Conservation (phyloP, 1,139 yeast species). For the Debaryomyces udenii region DNA sequence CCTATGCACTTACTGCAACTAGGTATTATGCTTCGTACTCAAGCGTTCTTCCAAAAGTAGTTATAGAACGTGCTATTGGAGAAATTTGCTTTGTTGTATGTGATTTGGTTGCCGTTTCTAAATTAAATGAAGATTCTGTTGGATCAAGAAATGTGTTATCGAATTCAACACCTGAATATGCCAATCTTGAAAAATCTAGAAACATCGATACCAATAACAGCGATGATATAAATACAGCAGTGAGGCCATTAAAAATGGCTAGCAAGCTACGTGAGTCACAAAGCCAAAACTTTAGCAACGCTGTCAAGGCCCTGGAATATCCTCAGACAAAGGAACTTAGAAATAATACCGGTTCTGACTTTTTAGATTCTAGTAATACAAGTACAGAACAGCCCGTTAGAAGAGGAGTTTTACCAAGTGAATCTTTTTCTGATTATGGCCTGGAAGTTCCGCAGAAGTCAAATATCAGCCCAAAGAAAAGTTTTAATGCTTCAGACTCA, state of each 20-base stretch:
- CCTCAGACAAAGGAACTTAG: background rate
- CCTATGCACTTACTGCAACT: slow-evolving; percentile 77
- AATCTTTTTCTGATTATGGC: background rate
- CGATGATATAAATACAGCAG: slow-evolving; percentile 39
- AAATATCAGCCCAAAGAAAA: slow-evolving; percentile 15
- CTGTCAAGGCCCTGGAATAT: background rate
- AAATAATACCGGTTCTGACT: background rate
- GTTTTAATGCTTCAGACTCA: slow-evolving; percentile 22
- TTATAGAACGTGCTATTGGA: slow-evolving; percentile 77
- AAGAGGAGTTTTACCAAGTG: slow-evolving; percentile 5
- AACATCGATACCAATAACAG: slow-evolving; percentile 14
- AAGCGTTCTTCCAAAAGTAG: slow-evolving; percentile 66
- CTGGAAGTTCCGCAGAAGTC: background rate
- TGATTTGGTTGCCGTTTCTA: slow-evolving; percentile 63
- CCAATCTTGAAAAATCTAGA: slow-evolving; percentile 12
- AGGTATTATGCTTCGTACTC: slow-evolving; percentile 73
- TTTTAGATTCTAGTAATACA: background rate
- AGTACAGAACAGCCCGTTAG: slow-evolving; percentile 3
- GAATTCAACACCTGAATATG: background rate
- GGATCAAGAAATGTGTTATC: slow-evolving; percentile 16
- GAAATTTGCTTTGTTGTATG: slow-evolving; percentile 76
- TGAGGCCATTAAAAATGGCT: slow-evolving; percentile 63
- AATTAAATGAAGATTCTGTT: slow-evolving; percentile 37
- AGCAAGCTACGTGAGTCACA: slow-evolving; percentile 36
- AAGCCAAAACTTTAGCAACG: slow-evolving; percentile 12